Base-by-base conservation (phyloP, 148 eudicot genomes). In the Diospyros lotus region DNA sequence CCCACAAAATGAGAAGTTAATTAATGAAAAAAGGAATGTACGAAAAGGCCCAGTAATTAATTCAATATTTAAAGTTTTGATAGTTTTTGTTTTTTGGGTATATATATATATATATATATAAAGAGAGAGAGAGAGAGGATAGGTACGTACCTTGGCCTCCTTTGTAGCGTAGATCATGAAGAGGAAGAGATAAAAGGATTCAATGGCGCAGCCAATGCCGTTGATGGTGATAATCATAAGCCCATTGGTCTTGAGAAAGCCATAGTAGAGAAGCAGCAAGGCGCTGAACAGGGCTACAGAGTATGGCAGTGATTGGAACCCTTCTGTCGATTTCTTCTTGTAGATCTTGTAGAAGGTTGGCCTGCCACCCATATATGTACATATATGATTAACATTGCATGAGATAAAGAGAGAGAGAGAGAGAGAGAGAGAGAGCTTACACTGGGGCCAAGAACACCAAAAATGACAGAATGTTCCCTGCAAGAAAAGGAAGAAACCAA, bases 241-340 rank as follows among this genome's bases (percentile, higher is more conserved):
- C 11, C 78, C 87, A 68, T 88, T 72, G 13, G 69, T 76, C 80
- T 93, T 93, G 1, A 93, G 71, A 15, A 81, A 77, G 5, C 86
- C 97, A 62, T 93, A 93, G 82, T 93, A 93, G 70, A 93, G 64
- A 51, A 82, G 71, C 8, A 90, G 55, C 97, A 90, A 87, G 9
- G 90, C 84, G 79, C 97, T 93, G 74, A 93, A 93, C 1, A 93
- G 77, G 48, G 97, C 93, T 0, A 89, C 94, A 11, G 89, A 53
- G 44, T 93, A 93, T 3, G 97, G 97, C 9, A 93, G 70, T 8
- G 95, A 74, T 73, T 90, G 93, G 72, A 93, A 93, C 63, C 91
- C 95, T 79, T 87, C 87, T 3, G 97, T 90, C 44, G 97, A 93
- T 87, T 89, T 93, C 75, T 80, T 90, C 87, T 85, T 89, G 78